phyloP scores from a whole-genome alignment of 208 protist genomes.

The Leishmania major region DNA sequence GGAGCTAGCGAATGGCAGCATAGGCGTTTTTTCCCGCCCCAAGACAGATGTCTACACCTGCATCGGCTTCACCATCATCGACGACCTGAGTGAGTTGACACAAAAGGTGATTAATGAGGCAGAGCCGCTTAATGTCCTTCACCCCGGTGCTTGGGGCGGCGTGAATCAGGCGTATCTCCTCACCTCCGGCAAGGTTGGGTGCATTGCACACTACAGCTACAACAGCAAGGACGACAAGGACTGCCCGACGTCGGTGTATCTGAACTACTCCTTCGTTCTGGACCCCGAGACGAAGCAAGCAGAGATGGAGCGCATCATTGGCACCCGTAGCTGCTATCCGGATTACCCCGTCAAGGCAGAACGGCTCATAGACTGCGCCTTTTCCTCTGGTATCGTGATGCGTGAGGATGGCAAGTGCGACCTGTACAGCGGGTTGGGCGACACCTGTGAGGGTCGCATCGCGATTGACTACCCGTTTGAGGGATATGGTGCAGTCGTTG shows the following conservation, averaged over 20 bases:
- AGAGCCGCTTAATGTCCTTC: slow-evolving; percentile 58
- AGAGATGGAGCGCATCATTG: slow-evolving; percentile 51
- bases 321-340: slow-evolving; percentile 63
- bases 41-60: slow-evolving; percentile 52
- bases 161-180: slow-evolving; percentile 73
- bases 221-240: slow-evolving; percentile 45
- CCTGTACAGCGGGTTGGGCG: slow-evolving; percentile 70
- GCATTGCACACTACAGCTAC: slow-evolving; percentile 77
- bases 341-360: slow-evolving; percentile 49
- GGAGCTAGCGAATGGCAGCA: slow-evolving; percentile 44
- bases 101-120: slow-evolving; percentile 48
- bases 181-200: slow-evolving; percentile 56
- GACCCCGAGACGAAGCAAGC: slow-evolving; percentile 48
- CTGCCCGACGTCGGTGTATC: slow-evolving; percentile 47
- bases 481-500: slow-evolving; percentile 49
- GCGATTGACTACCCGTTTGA: slow-evolving; percentile 80
- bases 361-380: slow-evolving; percentile 61
- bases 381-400: slow-evolving; percentile 65
- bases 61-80: slow-evolving; percentile 66
- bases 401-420: slow-evolving; percentile 71
- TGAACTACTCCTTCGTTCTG: slow-evolving; percentile 70
- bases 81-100: slow-evolving; percentile 50
- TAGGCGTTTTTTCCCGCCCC: slow-evolving; percentile 67
- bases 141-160: slow-evolving; percentile 60
- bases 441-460: slow-evolving; percentile 65